These are phyloP conservation scores for Colletotrichum plurivorum DNA, from an alignment of 2,329 filamentous ascomycete species.

Conservation along the genomic window DNA sequence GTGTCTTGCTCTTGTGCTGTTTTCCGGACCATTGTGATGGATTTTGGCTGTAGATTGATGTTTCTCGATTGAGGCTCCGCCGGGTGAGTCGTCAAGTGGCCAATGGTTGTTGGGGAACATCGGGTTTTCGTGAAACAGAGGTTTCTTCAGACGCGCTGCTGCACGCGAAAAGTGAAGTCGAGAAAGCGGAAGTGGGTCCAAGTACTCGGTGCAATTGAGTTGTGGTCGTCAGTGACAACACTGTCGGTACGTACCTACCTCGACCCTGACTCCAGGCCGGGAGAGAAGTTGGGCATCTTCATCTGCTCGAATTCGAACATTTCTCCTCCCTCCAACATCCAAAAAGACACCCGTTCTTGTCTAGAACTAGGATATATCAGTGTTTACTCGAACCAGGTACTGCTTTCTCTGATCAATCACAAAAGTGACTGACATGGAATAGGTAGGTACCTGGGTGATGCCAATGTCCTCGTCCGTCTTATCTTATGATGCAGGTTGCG, in stretches of 20 bases:
- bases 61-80: neutral
- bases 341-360: no score
- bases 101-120: constrained; percentile 1
- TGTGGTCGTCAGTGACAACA: no score
- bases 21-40: constrained; percentile 12
- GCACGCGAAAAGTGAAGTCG: constrained; percentile 36
- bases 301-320: no score
- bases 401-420: no score
- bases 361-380: no score
- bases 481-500: constrained; percentile 15
- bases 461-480: neutral
- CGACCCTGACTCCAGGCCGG: no score
- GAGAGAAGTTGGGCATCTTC: no score
- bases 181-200: constrained; percentile 19
- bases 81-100: neutral
- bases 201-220: constrained; percentile 19
- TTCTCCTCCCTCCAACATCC: no score
- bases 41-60: neutral
- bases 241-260: no score
- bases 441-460: neutral
- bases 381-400: no score
- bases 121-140: neutral
- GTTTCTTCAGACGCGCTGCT: constrained; percentile 24
- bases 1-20: neutral
- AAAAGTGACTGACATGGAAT: no score